Evolutionary conservation across 2,329 filamentous ascomycete species (phyloP).

Genomic region (Sporothrix brasiliensis): DNA sequence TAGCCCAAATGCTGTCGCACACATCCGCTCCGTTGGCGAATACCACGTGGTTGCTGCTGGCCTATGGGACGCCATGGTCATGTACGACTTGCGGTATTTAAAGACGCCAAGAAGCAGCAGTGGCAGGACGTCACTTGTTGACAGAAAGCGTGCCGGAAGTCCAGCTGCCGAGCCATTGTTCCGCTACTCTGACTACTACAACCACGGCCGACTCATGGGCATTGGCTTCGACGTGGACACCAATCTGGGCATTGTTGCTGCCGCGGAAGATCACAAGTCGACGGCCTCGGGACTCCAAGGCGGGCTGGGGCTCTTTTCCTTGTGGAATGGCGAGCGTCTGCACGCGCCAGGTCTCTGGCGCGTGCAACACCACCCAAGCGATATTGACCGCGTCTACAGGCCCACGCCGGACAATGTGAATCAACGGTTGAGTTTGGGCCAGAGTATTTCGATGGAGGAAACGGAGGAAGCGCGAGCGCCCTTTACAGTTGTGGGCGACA

Average conservation of each 20-base stretch:
- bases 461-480: neutral
- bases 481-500: neutral
- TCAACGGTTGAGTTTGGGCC: neutral
- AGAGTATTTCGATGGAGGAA: neutral
- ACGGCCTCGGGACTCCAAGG: slow-evolving; percentile 48
- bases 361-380: neutral
- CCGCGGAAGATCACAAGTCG: slow-evolving; percentile 49
- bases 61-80: slow-evolving; percentile 51
- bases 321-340: slow-evolving; percentile 50
- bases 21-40: slow-evolving; percentile 53
- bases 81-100: slow-evolving; percentile 60
- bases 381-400: neutral
- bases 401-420: neutral
- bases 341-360: slow-evolving; percentile 38
- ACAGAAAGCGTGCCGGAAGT: neutral
- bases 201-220: slow-evolving; percentile 46
- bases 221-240: slow-evolving; percentile 57
- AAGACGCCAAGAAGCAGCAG: neutral
- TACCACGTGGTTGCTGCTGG: slow-evolving; percentile 59
- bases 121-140: too few relatives aligned
- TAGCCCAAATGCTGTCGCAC: slow-evolving; percentile 41
- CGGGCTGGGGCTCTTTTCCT: slow-evolving; percentile 54
- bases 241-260: slow-evolving; percentile 53
- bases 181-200: slow-evolving; percentile 54
- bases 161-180: slow-evolving; percentile 47